A percentile compares a stretch with the other conserved stretches of the same genome.
These are phyloP conservation scores for Nicotiana attenuata DNA, from an alignment of 257 asterid genomes.

Conservation along the genomic window DNA sequence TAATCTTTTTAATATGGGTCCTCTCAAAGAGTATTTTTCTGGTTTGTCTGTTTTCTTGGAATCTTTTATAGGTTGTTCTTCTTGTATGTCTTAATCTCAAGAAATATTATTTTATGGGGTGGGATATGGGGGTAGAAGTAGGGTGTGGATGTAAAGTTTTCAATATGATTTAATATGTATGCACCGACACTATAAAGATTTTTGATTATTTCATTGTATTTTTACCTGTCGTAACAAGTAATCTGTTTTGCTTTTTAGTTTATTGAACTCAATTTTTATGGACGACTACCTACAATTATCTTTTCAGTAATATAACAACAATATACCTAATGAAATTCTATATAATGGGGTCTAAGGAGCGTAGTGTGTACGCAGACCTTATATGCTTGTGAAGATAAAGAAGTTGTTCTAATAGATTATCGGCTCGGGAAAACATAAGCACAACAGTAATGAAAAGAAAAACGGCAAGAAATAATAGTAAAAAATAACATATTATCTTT, in stretches of 20 bases:
- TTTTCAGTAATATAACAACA: no score
- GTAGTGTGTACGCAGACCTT: no score
- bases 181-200: no score
- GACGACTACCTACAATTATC: no score
- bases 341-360: rapidly evolving
- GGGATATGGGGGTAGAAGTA: no score
- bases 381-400: no score
- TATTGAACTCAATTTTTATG: neutral
- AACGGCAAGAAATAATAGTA: no score
- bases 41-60: constrained; percentile 22
- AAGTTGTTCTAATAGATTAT: no score
- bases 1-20: constrained; percentile 15
- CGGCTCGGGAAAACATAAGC: rapidly evolving
- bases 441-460: no score
- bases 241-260: neutral
- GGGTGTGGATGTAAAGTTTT: neutral
- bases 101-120: neutral
- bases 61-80: neutral
- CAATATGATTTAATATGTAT: neutral
- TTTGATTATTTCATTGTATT: no score
- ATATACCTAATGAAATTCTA: no score
- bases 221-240: neutral
- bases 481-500: no score
- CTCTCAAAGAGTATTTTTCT: constrained; percentile 6
- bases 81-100: constrained; percentile 5